Conservation (phyloP, 768 basidiomycete genomes). For the Boletus barrowsii region DNA sequence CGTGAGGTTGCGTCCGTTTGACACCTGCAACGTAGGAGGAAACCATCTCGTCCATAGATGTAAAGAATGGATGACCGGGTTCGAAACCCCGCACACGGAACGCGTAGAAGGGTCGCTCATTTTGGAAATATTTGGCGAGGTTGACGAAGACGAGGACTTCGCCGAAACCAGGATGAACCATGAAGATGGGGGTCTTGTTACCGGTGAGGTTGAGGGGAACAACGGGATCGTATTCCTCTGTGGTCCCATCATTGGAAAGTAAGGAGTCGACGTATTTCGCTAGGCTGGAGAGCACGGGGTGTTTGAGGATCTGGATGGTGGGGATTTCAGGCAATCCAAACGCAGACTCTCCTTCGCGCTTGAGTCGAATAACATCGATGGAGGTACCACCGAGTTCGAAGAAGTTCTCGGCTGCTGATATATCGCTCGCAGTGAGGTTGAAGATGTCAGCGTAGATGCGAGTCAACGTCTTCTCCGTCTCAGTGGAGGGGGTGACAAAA, state of each 20-base stretch:
- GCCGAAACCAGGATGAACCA: slow-evolving; percentile 44
- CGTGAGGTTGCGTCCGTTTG: slow-evolving; percentile 32
- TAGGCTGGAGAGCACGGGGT: slow-evolving; percentile 29
- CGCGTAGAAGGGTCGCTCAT: slow-evolving; percentile 44
- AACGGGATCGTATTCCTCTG: slow-evolving; percentile 38
- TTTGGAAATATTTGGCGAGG: slow-evolving; percentile 38
- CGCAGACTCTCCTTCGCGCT: slow-evolving; percentile 25
- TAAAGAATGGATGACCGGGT: slow-evolving; percentile 34
- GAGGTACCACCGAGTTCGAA: slow-evolving; percentile 45
- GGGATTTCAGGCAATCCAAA: slow-evolving; percentile 34
- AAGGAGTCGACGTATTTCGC: slow-evolving; percentile 32
- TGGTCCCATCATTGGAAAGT: slow-evolving; percentile 14
- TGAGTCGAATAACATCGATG: slow-evolving; percentile 35
- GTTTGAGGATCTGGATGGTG: slow-evolving; percentile 40
- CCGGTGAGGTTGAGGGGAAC: slow-evolving; percentile 39
- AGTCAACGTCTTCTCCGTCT: slow-evolving; percentile 30
- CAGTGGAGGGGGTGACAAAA: slow-evolving; percentile 20
- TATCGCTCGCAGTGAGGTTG: slow-evolving; percentile 16
- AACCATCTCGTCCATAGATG: slow-evolving; percentile 40
- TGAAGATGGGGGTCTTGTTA: slow-evolving; percentile 40
- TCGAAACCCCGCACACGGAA: slow-evolving; percentile 46
- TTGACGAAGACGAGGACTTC: slow-evolving; percentile 42
- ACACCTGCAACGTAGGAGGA: slow-evolving; percentile 35
- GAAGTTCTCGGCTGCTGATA: slow-evolving; percentile 34
- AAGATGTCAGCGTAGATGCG: slow-evolving; percentile 34